Evolutionary conservation across 768 basidiomycete species (phyloP).

Genomic region (Postia placenta): DNA sequence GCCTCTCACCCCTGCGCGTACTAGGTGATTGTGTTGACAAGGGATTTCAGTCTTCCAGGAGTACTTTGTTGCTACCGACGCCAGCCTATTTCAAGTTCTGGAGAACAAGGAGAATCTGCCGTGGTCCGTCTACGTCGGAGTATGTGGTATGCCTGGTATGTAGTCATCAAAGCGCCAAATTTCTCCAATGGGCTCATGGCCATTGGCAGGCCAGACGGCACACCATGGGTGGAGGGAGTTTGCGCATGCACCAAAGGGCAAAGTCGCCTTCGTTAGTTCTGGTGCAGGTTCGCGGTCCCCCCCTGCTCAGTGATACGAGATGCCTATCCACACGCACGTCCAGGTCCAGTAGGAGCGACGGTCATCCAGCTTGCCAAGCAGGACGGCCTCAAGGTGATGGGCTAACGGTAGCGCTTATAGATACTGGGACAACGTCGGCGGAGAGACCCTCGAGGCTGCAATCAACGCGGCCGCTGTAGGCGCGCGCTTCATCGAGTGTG

Average conservation of each 20-base stretch:
- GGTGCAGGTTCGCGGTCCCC: constrained; percentile 25
- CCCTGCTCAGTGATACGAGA: too few relatives aligned
- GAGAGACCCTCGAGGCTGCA: constrained; percentile 23
- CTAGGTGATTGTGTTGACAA: too few relatives aligned
- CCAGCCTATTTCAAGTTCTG: constrained; percentile 18
- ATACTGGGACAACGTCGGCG: constrained; percentile 30
- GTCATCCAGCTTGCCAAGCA: constrained; percentile 39
- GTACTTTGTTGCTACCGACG: constrained; percentile 29
- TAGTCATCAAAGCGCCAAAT: too few relatives aligned
- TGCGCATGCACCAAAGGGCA: constrained; percentile 25
- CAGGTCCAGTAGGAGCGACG: constrained; percentile 15
- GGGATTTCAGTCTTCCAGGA: constrained; percentile 31
- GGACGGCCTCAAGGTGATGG: constrained; percentile 55
- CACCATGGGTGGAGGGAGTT: constrained; percentile 37
- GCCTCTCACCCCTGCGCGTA: too few relatives aligned
- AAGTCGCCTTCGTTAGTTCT: too few relatives aligned
- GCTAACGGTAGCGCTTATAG: constrained; percentile 61
- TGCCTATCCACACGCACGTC: background rate
- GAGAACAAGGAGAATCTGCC: constrained; percentile 40
- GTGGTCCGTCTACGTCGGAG: constrained; percentile 44
- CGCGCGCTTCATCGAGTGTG: too few relatives aligned
- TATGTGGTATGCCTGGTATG: constrained; percentile 37
- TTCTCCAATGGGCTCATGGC: too few relatives aligned
- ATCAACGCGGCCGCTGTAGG: constrained; percentile 14
- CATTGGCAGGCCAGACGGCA: constrained; percentile 19